These are phyloP conservation scores for Myriosclerotinia scirpicola DNA, from an alignment of 2,329 filamentous ascomycete genomes.

Conservation along the genomic window DNA sequence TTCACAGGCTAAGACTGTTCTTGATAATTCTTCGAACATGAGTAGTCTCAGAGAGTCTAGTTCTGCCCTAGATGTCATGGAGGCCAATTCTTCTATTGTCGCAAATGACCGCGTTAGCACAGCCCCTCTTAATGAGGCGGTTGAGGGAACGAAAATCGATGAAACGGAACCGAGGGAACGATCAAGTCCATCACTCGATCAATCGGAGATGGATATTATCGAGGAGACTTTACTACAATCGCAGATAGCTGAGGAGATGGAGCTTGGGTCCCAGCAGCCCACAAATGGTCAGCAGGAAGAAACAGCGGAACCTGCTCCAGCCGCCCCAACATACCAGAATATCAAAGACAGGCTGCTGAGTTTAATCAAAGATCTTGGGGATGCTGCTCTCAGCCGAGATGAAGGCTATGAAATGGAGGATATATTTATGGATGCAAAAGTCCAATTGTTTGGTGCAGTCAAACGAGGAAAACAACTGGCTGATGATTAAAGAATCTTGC, in stretches of 20 bases:
- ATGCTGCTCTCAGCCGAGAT: conserved; percentile 58
- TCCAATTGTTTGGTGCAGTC: conserved; percentile 70
- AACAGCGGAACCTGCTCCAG: conserved; percentile 2
- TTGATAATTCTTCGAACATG: conserved; percentile 16
- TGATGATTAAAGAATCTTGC: conserved; percentile 23
- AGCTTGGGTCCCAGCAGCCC: not conserved
- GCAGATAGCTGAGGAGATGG: conserved; percentile 20
- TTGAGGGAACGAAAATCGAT: conserved; percentile 15
- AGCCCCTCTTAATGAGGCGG: conserved; percentile 16
- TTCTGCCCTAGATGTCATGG: not conserved
- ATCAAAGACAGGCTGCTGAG: conserved; percentile 56
- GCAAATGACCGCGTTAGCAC: not conserved
- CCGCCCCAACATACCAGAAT: conserved; percentile 42
- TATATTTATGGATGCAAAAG: conserved; percentile 75
- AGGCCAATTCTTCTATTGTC: not conserved
- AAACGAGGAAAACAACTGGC: conserved; percentile 49
- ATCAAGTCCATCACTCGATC: conserved; percentile 1
- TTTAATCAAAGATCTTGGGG: conserved; percentile 60
- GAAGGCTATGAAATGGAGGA: conserved; percentile 74
- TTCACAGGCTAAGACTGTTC: conserved; percentile 22
- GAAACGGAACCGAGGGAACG: not conserved
- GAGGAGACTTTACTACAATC: conserved; percentile 23
- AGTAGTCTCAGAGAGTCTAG: not conserved
- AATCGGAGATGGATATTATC: conserved; percentile 9
- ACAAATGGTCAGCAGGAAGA: not conserved